These are phyloP conservation scores for Mucor lusitanicus DNA, from an alignment of 371 early-diverging fungal genomes.

Conservation along the genomic window DNA sequence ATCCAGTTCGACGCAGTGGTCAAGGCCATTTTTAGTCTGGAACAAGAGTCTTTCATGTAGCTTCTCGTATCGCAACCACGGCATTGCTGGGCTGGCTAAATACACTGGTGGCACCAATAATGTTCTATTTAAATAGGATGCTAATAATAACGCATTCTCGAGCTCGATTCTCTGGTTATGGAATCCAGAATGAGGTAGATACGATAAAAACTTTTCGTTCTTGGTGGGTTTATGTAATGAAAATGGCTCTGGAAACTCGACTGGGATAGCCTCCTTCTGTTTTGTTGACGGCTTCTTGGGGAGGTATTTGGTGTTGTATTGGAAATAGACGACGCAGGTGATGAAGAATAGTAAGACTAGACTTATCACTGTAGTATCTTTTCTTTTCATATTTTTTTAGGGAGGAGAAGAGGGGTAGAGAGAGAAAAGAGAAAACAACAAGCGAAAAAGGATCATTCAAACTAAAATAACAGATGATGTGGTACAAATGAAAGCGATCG, in stretches of 20 bases:
- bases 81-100: constrained; percentile 58
- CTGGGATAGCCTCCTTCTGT: constrained; percentile 15
- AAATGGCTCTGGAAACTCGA: constrained; percentile 22
- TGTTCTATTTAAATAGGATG: constrained; percentile 59
- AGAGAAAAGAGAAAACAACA: constrained; percentile 2
- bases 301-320: background rate
- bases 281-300: background rate
- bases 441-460: background rate
- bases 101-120: constrained; percentile 63
- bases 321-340: constrained; percentile 1
- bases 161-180: constrained; percentile 65
- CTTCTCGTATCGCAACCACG: constrained; percentile 55
- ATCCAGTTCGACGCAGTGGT: constrained; percentile 44
- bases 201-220: constrained; percentile 51
- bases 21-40: constrained; percentile 62
- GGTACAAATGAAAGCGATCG: constrained; percentile 2
- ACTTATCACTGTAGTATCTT: background rate
- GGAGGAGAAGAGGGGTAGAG: background rate
- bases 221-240: constrained; percentile 5
- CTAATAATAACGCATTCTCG: constrained; percentile 63
- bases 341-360: background rate
- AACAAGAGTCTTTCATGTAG: constrained; percentile 56
- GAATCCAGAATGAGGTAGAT: constrained; percentile 68
- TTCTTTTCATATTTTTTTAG: constrained; percentile 13
- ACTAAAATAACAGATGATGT: background rate